Evolutionary conservation across 345 rosid species (phyloP).

Genomic region (Arabidopsis thaliana): TAIR10.1 NC_003071.7:14858001-14858500

Average conservation of each 20-base stretch:
- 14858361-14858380: slow-evolving; percentile 46
- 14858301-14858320: slow-evolving; percentile 36
- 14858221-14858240: slow-evolving; percentile 39
- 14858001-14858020: too few relatives aligned
- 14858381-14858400: slow-evolving; percentile 43
- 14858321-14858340: slow-evolving; percentile 30
- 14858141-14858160: slow-evolving; percentile 26
- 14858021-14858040: too few relatives aligned
- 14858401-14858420: slow-evolving; percentile 30
- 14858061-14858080: too few relatives aligned
- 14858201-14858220: slow-evolving; percentile 7
- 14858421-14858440: slow-evolving; percentile 13
- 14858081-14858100: too few relatives aligned
- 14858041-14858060: too few relatives aligned
- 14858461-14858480: slow-evolving; percentile 3
- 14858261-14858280: slow-evolving; percentile 33
- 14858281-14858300: slow-evolving; percentile 47
- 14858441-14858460: slow-evolving; percentile 15
- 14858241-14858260: slow-evolving; percentile 25
- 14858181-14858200: slow-evolving; percentile 26
- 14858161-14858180: slow-evolving; percentile 30
- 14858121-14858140: slow-evolving; percentile 28
- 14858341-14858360: slow-evolving; percentile 42
- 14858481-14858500: neutral
- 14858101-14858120: neutral